A percentile compares a stretch with the other conserved stretches of the same genome.
phyloP scores from a whole-genome alignment of 306 rosid genomes.

The Cicer arietinum region DNA sequence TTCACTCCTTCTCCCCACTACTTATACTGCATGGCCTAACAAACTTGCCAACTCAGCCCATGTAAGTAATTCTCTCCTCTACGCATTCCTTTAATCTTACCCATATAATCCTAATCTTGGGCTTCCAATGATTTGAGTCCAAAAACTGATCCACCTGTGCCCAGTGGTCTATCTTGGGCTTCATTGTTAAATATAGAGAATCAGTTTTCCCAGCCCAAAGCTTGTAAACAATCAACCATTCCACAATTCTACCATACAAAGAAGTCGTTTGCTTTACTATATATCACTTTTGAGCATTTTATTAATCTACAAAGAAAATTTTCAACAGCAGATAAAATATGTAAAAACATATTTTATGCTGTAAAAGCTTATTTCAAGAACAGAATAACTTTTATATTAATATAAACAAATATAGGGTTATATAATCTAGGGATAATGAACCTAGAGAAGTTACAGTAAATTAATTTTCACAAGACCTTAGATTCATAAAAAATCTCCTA shows the following conservation, averaged over 20 bases:
- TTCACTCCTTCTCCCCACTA: neutral
- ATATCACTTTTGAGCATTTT: constrained; percentile 27
- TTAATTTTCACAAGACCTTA: constrained; percentile 31
- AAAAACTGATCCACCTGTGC: no score
- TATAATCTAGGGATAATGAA: constrained; percentile 20
- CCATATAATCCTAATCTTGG: no score
- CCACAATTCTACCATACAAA: neutral
- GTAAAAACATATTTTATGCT: constrained; percentile 5
- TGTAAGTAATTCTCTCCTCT: neutral
- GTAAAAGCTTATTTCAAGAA: neutral
- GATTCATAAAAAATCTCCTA: constrained; percentile 26
- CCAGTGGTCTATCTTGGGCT: neutral
- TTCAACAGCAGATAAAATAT: constrained; percentile 23
- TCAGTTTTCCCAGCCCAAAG: constrained; percentile 12
- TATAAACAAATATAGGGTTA: neutral
- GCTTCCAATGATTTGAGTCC: no score
- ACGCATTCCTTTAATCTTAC: no score
- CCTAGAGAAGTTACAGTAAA: constrained; percentile 22
- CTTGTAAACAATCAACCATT: neutral
- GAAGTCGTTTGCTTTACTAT: constrained; percentile 12
- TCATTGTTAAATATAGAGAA: constrained; percentile 10
- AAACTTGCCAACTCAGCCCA: neutral
- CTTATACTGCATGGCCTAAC: neutral
- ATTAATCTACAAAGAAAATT: constrained; percentile 20
- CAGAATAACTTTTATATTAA: constrained; percentile 21